Percentiles rank a stretch among this genome's conserved stretches.
Evolutionary conservation across 1,139 yeast species (phyloP).

Genomic region (Geotrichum bryndzae): DNA sequence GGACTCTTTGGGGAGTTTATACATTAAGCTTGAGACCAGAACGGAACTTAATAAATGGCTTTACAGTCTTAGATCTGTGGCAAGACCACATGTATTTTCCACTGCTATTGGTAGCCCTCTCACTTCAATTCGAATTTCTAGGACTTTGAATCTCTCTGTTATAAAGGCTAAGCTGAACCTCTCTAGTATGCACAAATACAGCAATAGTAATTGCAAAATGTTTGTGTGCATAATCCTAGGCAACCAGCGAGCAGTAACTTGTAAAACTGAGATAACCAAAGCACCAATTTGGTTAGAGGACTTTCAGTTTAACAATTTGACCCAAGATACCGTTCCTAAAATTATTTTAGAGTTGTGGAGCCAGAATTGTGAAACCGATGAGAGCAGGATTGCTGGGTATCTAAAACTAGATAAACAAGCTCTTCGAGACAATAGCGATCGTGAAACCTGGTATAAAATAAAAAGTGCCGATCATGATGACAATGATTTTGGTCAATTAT

Average conservation of each 20-base stretch:
- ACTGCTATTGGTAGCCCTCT: conserved; percentile 30
- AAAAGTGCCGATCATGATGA: neutral
- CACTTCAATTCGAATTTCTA: conserved; percentile 48
- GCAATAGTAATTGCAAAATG: conserved; percentile 9
- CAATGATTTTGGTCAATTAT: neutral
- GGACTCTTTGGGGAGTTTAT: neutral
- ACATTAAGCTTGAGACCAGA: conserved; percentile 6
- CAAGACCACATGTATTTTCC: conserved; percentile 53
- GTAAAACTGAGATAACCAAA: conserved; percentile 39
- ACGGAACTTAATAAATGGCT: conserved; percentile 54
- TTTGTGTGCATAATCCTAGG: conserved; percentile 53
- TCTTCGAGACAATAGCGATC: neutral
- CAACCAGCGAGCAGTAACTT: conserved; percentile 53
- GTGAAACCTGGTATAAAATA: conserved; percentile 10
- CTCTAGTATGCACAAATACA: conserved; percentile 26
- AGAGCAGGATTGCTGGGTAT: conserved; percentile 3
- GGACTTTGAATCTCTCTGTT: conserved; percentile 50
- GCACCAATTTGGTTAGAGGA: conserved; percentile 55
- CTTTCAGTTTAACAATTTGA: conserved; percentile 41
- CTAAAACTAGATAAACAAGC: conserved; percentile 1
- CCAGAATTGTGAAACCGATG: neutral
- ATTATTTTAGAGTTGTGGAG: conserved; percentile 11
- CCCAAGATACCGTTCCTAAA: conserved; percentile 22
- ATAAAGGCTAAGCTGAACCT: conserved; percentile 51
- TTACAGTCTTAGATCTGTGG: conserved; percentile 62